Conservation (phyloP, 140 eudicot genomes). For the Anethum foeniculum region DNA sequence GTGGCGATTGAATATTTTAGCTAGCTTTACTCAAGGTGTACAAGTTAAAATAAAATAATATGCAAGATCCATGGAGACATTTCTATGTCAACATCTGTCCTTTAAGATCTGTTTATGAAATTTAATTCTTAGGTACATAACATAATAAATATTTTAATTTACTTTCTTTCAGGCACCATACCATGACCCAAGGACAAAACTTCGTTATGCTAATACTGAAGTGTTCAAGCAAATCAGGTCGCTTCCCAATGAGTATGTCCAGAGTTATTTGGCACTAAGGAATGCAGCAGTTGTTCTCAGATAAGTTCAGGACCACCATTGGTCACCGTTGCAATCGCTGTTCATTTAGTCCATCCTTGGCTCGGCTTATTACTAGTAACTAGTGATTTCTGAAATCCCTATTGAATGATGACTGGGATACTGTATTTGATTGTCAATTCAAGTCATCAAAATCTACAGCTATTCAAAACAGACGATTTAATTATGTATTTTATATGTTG, state of each 20-base stretch:
- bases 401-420: not conserved
- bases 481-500: too few species aligned
- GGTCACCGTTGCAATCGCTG: not conserved
- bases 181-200: slow-evolving; percentile 79
- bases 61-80: not conserved
- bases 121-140: not conserved
- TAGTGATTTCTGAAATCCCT: not conserved
- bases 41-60: not conserved
- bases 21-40: not conserved
- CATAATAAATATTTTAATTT: not conserved
- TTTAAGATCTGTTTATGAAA: not conserved
- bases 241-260: slow-evolving; percentile 90
- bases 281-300: slow-evolving; percentile 84
- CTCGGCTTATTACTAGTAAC: not conserved
- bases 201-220: slow-evolving; percentile 80
- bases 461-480: not conserved
- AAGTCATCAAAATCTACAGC: not conserved
- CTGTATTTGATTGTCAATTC: not conserved
- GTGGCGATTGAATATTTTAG: not conserved
- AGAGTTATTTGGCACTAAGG: slow-evolving; percentile 80
- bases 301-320: slow-evolving; percentile 20
- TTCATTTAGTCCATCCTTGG: not conserved
- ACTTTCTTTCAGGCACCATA: slow-evolving; percentile 69
- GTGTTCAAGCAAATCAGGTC: slow-evolving; percentile 77
- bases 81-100: not conserved